Evolutionary conservation across 352 stramenopile species (phyloP).

Genomic region (Phytophthora melonis): DNA sequence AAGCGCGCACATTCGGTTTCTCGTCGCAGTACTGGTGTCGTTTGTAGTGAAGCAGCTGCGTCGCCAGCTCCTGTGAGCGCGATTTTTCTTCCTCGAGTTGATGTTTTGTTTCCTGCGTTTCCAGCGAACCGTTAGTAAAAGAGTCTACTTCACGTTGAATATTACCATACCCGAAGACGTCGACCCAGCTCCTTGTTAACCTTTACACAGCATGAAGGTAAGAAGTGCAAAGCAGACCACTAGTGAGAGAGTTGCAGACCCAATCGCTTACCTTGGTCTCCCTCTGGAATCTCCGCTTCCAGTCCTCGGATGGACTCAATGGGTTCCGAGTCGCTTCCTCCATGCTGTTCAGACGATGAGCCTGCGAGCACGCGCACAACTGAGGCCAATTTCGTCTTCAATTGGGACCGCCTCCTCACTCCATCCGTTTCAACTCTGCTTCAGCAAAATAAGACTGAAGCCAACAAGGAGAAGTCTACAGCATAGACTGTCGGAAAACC

Average conservation of each 20-base stretch:
- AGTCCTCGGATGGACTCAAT: slow-evolving; percentile 41
- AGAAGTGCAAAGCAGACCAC: not conserved
- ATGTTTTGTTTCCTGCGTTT: slow-evolving; percentile 57
- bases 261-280: slow-evolving; percentile 67
- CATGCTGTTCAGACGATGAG: slow-evolving; percentile 7
- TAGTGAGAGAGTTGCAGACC: not conserved
- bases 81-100: slow-evolving; percentile 53
- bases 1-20: slow-evolving; percentile 13
- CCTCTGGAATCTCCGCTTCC: slow-evolving; percentile 71
- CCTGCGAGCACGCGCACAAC: not conserved
- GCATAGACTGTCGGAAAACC: not conserved
- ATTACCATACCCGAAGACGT: slow-evolving; percentile 57
- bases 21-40: slow-evolving; percentile 18
- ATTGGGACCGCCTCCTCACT: slow-evolving; percentile 33
- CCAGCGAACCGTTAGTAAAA: not conserved
- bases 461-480: not conserved
- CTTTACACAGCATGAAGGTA: slow-evolving; percentile 34
- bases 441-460: slow-evolving; percentile 20
- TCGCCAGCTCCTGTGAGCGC: slow-evolving; percentile 41
- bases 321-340: slow-evolving; percentile 21
- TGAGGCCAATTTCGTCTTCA: slow-evolving; percentile 27
- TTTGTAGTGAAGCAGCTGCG: slow-evolving; percentile 45
- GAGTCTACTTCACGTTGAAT: not conserved
- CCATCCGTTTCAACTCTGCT: slow-evolving; percentile 34
- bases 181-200: slow-evolving; percentile 82